Evolutionary conservation across 139 green algal species (phyloP).

Genomic region (Picochlorum sp.): DNA sequence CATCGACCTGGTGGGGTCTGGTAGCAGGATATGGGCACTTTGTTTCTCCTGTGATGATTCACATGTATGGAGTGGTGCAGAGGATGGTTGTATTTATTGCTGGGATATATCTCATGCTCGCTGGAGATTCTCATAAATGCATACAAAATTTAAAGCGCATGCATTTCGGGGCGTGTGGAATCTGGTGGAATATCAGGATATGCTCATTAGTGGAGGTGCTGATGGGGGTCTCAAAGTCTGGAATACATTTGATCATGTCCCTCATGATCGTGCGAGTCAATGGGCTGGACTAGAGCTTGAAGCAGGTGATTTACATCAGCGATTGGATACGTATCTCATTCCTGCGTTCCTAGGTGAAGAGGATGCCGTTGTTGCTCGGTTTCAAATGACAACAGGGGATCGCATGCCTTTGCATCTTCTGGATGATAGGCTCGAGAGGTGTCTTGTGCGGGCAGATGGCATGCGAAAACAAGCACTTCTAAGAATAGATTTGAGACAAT

Average conservation of each 20-base stretch:
- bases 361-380: not conserved
- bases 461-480: not conserved
- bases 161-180: slow-evolving; percentile 28
- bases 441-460: not conserved
- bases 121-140: not conserved
- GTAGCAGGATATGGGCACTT: slow-evolving; percentile 28
- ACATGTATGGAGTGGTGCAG: slow-evolving; percentile 19
- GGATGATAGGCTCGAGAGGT: not conserved
- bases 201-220: slow-evolving; percentile 29
- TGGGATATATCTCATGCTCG: slow-evolving; percentile 16
- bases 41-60: slow-evolving; percentile 5
- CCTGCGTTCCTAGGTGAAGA: not conserved
- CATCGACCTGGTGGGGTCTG: slow-evolving; percentile 23
- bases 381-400: too few relatives aligned
- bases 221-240: slow-evolving; percentile 35
- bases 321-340: not conserved
- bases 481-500: not conserved
- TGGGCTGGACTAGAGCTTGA: too few relatives aligned
- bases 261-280: not conserved
- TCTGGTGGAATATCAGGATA: not conserved
- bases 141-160: slow-evolving; percentile 23
- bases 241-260: slow-evolving; percentile 21
- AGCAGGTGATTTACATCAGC: too few relatives aligned
- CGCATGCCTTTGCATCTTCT: too few relatives aligned
- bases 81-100: slow-evolving; percentile 33